phyloP scores from a whole-genome alignment of 2,329 filamentous ascomycete genomes.

The Pleomassaria siparia region DNA sequence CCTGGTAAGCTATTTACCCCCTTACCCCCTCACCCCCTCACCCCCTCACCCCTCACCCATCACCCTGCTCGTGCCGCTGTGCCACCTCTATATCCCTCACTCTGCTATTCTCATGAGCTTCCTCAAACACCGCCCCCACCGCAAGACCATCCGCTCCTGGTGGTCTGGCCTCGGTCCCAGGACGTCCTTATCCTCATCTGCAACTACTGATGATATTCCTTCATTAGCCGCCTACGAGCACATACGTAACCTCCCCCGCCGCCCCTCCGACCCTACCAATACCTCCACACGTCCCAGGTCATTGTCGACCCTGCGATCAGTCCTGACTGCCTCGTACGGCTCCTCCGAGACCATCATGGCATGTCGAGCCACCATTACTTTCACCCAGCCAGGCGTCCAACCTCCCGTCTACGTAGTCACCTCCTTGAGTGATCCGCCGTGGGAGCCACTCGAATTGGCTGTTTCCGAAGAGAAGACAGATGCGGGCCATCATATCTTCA shows the following conservation, averaged over 20 bases:
- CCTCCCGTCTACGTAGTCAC: slow-evolving; percentile 73
- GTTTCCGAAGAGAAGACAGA: slow-evolving; percentile 47
- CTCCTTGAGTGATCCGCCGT: slow-evolving; percentile 67
- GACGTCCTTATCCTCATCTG: slow-evolving; percentile 12
- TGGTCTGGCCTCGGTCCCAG: slow-evolving; percentile 14
- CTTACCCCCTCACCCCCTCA: not conserved
- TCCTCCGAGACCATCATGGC: slow-evolving; percentile 20
- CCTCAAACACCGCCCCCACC: slow-evolving; percentile 16
- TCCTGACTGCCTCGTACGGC: slow-evolving; percentile 4
- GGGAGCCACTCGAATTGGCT: slow-evolving; percentile 69
- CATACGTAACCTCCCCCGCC: not conserved
- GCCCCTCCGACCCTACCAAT: slow-evolving; percentile 1
- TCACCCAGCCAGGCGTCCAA: slow-evolving; percentile 59
- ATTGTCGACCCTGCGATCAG: not conserved
- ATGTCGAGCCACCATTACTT: slow-evolving; percentile 58
- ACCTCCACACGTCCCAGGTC: not conserved
- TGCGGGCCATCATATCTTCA: slow-evolving; percentile 60
- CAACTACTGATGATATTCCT: slow-evolving; percentile 33
- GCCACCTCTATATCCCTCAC: slow-evolving; percentile 7
- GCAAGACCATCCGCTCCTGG: slow-evolving; percentile 18
- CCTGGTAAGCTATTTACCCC: not conserved
- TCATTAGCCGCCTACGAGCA: not conserved
- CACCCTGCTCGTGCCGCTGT: not conserved
- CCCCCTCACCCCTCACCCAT: not conserved
- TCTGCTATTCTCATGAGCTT: slow-evolving; percentile 19